Conservation (phyloP, 1,139 yeast species). For the Yamadazyma triangularis region DNA sequence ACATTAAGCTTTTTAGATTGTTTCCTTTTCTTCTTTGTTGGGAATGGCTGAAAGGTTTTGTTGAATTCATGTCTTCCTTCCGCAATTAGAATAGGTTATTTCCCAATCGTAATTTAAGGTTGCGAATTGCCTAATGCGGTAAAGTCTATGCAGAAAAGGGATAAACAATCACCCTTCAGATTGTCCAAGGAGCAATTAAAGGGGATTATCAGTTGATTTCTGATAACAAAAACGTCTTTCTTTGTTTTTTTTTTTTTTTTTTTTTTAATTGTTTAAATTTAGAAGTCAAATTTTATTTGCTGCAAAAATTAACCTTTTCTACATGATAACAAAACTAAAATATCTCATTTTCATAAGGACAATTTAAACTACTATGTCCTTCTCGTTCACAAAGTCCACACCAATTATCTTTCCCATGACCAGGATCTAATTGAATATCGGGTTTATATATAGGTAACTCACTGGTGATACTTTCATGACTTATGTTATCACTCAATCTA, state of each 20-base stretch:
- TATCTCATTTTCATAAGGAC: slow-evolving; percentile 75
- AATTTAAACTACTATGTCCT: slow-evolving; percentile 82
- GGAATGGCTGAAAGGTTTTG: no score
- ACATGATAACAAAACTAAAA: slow-evolving; percentile 19
- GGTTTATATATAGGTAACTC: slow-evolving; percentile 55
- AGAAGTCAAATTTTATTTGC: neutral
- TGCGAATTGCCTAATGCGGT: no score
- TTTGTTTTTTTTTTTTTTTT: no score
- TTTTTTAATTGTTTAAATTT: no score
- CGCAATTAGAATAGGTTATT: no score
- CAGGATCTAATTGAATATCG: slow-evolving; percentile 50
- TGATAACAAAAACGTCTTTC: neutral
- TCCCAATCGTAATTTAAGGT: no score
- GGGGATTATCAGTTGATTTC: neutral
- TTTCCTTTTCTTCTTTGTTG: no score
- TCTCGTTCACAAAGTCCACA: slow-evolving; percentile 89
- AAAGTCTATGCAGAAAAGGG: neutral
- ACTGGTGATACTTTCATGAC: slow-evolving; percentile 10
- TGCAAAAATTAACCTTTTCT: neutral
- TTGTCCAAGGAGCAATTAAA: neutral
- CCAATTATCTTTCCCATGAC: slow-evolving; percentile 76
- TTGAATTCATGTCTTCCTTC: no score
- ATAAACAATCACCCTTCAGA: neutral
- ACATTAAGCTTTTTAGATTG: no score
- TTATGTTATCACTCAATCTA: slow-evolving; percentile 8